Percentiles rank a stretch among this genome's conserved stretches.
phyloP scores from a whole-genome alignment of 352 stramenopile species.

The Phytophthora constricta region DNA sequence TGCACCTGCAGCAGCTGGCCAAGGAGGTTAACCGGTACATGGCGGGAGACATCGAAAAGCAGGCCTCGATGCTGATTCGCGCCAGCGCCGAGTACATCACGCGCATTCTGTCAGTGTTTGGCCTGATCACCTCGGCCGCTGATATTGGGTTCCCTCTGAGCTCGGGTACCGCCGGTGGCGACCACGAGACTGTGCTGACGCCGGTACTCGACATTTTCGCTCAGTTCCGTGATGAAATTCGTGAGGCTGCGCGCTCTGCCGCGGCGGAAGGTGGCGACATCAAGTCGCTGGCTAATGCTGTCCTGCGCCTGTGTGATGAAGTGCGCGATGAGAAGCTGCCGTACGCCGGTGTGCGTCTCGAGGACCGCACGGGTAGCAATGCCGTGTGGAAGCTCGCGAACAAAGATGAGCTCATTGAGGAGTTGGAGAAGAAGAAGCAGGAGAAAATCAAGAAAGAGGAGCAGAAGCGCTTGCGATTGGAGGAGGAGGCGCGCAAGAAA shows the following conservation, averaged over 20 bases:
- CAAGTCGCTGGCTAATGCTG: slow-evolving; percentile 66
- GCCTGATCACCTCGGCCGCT: slow-evolving; percentile 67
- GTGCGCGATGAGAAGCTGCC: slow-evolving; percentile 92
- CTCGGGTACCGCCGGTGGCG: slow-evolving; percentile 42
- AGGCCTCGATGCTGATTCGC: slow-evolving; percentile 84
- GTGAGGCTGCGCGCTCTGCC: slow-evolving; percentile 67
- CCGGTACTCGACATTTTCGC: slow-evolving; percentile 92
- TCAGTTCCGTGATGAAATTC: slow-evolving; percentile 88
- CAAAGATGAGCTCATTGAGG: slow-evolving; percentile 84
- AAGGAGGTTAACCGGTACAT: slow-evolving; percentile 90
- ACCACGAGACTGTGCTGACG: slow-evolving; percentile 84
- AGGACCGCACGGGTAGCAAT: slow-evolving; percentile 72
- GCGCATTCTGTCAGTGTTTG: slow-evolving; percentile 86
- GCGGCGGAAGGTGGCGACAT: slow-evolving; percentile 43
- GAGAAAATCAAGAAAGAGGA: slow-evolving; percentile 86
- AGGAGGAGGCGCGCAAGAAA: slow-evolving; percentile 79
- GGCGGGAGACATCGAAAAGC: slow-evolving; percentile 52
- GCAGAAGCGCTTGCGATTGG: slow-evolving; percentile 73
- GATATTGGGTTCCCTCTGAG: slow-evolving; percentile 86
- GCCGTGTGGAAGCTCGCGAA: slow-evolving; percentile 93
- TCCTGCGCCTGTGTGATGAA: slow-evolving; percentile 87
- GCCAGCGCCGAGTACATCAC: slow-evolving; percentile 90
- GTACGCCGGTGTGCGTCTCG: slow-evolving; percentile 87
- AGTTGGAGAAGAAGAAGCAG: slow-evolving; percentile 77
- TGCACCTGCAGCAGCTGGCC: slow-evolving; percentile 79